A percentile compares a stretch with the other conserved stretches of the same genome.
These are phyloP conservation scores for Zygotorulaspora chibaensis DNA, from an alignment of 805 yeast species.

Conservation along the genomic window DNA sequence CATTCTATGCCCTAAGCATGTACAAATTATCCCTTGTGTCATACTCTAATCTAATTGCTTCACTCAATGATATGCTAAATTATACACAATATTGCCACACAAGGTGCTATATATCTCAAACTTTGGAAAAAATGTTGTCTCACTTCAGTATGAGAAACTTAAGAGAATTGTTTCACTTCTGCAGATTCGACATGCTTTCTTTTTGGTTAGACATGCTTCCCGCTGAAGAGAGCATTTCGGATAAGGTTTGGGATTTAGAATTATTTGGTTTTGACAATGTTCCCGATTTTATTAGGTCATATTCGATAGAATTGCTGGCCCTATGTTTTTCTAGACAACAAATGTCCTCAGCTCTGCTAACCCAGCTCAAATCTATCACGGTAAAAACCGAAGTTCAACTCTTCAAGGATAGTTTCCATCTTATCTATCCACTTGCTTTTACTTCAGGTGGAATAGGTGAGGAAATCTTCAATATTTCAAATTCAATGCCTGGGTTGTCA, in stretches of 20 bases:
- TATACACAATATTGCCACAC: constrained; percentile 16
- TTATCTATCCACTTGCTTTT: constrained; percentile 21
- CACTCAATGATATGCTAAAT: constrained; percentile 16
- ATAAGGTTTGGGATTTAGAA: constrained; percentile 17
- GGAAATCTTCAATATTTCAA: constrained; percentile 10
- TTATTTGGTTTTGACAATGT: constrained; percentile 21
- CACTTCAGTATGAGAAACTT: not conserved
- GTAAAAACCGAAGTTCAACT: constrained; percentile 11
- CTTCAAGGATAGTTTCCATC: constrained; percentile 14
- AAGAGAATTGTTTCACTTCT: constrained; percentile 20
- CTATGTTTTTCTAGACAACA: constrained; percentile 18
- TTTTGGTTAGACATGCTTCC: constrained; percentile 15
- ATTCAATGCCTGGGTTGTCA: constrained; percentile 7
- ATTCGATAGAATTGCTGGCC: constrained; percentile 20
- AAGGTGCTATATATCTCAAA: constrained; percentile 16
- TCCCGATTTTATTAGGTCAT: constrained; percentile 13
- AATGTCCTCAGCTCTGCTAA: constrained; percentile 8
- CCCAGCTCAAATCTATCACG: constrained; percentile 6
- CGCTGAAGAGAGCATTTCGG: not conserved
- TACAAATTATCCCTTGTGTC: constrained; percentile 17
- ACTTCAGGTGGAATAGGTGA: constrained; percentile 11
- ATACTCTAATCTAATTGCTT: constrained; percentile 21
- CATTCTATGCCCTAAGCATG: constrained; percentile 24
- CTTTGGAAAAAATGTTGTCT: constrained; percentile 10
- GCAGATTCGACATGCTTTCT: constrained; percentile 22